A percentile compares a stretch with the other conserved stretches of the same genome.
These are phyloP conservation scores for Asterionellopsis glacialis DNA, from an alignment of 108 stramenopile species.

Conservation along the genomic window DNA sequence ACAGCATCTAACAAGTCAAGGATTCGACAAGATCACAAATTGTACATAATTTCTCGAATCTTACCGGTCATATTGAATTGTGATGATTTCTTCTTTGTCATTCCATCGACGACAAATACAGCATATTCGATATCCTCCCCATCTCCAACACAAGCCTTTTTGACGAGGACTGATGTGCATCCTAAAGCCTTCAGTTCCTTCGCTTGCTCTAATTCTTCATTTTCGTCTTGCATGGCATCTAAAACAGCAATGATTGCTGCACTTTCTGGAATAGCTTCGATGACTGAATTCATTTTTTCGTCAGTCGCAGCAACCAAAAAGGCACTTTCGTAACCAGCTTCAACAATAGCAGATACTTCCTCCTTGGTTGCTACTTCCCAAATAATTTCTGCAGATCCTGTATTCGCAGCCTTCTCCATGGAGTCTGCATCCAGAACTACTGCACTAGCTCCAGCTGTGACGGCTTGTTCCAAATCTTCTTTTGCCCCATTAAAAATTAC, in stretches of 20 bases:
- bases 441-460: conserved; percentile 26
- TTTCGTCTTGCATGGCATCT: conserved; percentile 42
- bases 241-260: conserved; percentile 36
- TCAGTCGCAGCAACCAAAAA: conserved; percentile 21
- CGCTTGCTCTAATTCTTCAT: conserved; percentile 7
- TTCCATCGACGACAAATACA: conserved; percentile 39
- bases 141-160: conserved; percentile 44
- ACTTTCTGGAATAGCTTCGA: conserved; percentile 26
- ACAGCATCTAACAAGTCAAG: too few species aligned
- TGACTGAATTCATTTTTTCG: conserved; percentile 10
- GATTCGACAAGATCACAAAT: too few species aligned
- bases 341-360: conserved; percentile 28
- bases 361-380: conserved; percentile 30
- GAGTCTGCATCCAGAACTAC: conserved; percentile 17
- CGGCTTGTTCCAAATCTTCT: conserved; percentile 17
- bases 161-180: conserved; percentile 33
- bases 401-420: background rate
- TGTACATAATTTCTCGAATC: too few species aligned
- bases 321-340: conserved; percentile 16
- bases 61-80: conserved; percentile 60
- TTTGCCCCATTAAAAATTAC: conserved; percentile 16
- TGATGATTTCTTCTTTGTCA: conserved; percentile 50
- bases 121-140: conserved; percentile 59
- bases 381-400: conserved; percentile 34
- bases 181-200: conserved; percentile 24